Evolutionary conservation across 176 grass and related monocot genomes (phyloP).

Genomic region (Rhipidocladum racemiflorum): DNA sequence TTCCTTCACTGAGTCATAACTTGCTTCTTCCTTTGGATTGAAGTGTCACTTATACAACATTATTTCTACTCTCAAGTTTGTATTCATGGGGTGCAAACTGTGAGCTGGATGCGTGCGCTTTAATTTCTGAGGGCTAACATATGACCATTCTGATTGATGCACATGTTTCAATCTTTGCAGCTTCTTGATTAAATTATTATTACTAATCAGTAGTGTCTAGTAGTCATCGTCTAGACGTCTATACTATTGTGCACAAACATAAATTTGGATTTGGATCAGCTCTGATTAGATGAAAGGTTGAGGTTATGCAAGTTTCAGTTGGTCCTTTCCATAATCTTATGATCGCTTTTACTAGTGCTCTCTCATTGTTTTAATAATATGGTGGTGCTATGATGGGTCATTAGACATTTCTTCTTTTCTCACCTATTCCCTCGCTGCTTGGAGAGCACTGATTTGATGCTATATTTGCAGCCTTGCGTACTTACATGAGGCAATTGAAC

Average conservation of each 20-base stretch:
- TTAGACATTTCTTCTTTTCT: conserved; percentile 21
- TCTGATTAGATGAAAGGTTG: background rate
- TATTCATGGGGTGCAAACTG: background rate
- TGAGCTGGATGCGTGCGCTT: background rate
- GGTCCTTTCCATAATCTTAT: background rate
- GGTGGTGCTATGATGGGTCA: background rate
- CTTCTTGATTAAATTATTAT: background rate
- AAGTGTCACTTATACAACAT: background rate
- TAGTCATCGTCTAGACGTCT: background rate
- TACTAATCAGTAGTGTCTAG: background rate
- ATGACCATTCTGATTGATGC: conserved; percentile 4
- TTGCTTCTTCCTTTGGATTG: conserved; percentile 18
- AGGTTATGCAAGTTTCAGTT: background rate
- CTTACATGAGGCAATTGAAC: conserved; percentile 92
- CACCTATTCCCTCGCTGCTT: background rate
- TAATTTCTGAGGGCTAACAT: conserved; percentile 20
- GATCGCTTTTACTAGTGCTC: background rate
- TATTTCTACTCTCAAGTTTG: background rate
- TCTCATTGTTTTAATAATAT: conserved; percentile 2
- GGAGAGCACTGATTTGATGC: conserved; percentile 21
- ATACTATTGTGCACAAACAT: conserved; percentile 16
- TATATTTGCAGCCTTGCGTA: conserved; percentile 76
- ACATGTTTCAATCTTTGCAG: background rate
- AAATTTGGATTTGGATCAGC: background rate
- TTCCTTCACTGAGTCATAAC: conserved; percentile 12